Base-by-base conservation (phyloP, 352 stramenopile genomes). In the Phytophthora tubulina region DNA sequence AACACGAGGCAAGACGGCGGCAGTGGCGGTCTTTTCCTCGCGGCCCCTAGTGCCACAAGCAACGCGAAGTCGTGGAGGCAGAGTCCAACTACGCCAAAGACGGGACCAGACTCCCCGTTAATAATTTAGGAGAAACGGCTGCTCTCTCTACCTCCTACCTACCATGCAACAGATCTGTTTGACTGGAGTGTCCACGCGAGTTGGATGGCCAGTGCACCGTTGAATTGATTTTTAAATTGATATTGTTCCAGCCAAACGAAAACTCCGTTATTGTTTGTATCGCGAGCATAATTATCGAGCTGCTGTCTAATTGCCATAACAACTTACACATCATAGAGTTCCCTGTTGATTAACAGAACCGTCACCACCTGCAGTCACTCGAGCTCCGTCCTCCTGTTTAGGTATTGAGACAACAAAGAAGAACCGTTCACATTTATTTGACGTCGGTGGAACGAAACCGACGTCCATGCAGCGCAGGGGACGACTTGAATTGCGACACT, bases 381-480 rank as follows among this genome's bases (percentile, higher is more conserved):
- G n/a, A 5, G 50, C 31, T 56, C 14, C 31, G 44, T 44, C 11
- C 33, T 32, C n/a, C 42, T 56, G 13, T 32, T 11, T 14, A 56
- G 15, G 32, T 42, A 56, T 14, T 32, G 41, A 42, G 4, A 14
- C 15, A 30, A n/a, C 31, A 30, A 6, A 42, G 31, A 42, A 56
- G 15, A 56, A 41, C 3, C 32, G 49, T 15, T 56, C 32, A 14
- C 49, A 56, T 6, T 55, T 13, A 11, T 55, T 55, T 9, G 30
- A 55, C 31, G 48, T 55, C 6, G 48, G 27, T 17, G 46, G 27
- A 53, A 53, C 46, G 10, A 33, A 53, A 33, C 31, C 46, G 46
- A 53, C 7, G 10, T 33, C 10, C 27, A 53, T 38, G 27, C 21
- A 53, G 9, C 46, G 31, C 21, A 36, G 27, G 21, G n/a, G 46